Evolutionary conservation across 495 filamentous ascomycete species (phyloP), one percentile per base, ranked within the genome.

Genomic region (Jackrogersella multiformis): DNA sequence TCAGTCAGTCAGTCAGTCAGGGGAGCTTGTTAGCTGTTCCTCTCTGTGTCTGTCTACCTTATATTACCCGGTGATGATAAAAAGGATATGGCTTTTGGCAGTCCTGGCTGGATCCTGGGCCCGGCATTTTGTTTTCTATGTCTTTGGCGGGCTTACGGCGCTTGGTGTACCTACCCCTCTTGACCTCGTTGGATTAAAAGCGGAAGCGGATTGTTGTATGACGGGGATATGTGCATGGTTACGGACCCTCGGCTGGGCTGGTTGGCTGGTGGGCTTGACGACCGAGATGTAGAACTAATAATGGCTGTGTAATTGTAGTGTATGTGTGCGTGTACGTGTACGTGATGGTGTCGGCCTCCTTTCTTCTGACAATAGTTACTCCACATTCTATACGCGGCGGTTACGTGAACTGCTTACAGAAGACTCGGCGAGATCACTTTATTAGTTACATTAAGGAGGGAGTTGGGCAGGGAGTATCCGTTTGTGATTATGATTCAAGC

Each of bases 281-380:
- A 32, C 26, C 13, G 26, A 20, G 38, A 38, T 44, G 23, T 56
- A 56, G 13, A 42, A 56, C 53, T 42, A 56, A 56, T 56, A 56
- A 30, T 56, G 53, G 38, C 53, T 15, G 21, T 56, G 35, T 56
- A 30, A 26, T 30, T 53, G 49, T 53, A 23, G 21, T 42, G 36
- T 44, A 20, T 26, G 15, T 26, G 23, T 56, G 36, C 34, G 21
- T 16, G 45, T 16, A 7, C 45, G 13, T 42, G 10, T 10, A 24
- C 45, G 26, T 32, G 44, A 24, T 5, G 13, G 45, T 18, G 28
- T 20, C 4, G 16, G 38, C 38, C 21, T 32, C 23, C 13, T 20
- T 21, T 12, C 23, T 42, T 16, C 36, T 56, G 38, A 24, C 20
- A 28, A 9, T 30, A 30, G 7, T 53, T 44, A 44, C 35, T 56